These are phyloP conservation scores for Pleoardoris graminearum DNA, from an alignment of 2,329 filamentous ascomycete species.

Conservation along the genomic window DNA sequence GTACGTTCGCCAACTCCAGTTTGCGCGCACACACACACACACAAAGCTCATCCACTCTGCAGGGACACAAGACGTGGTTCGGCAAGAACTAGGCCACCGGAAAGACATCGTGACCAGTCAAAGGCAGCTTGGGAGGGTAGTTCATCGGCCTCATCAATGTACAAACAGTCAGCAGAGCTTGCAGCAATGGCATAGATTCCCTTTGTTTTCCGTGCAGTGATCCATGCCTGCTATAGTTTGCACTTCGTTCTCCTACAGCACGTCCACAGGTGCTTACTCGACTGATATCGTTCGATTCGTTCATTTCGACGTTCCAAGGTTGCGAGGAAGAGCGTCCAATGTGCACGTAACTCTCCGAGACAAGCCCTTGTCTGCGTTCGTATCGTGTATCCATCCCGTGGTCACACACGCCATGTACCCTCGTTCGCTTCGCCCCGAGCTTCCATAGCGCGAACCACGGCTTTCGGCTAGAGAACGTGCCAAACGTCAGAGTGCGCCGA, in stretches of 20 bases:
- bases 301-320: too few species aligned
- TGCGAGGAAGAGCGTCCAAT: too few species aligned
- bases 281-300: too few species aligned
- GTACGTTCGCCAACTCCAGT: conserved; percentile 35
- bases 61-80: conserved; percentile 78
- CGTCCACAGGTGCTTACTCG: too few species aligned
- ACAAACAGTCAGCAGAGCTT: conserved; percentile 38
- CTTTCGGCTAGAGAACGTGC: not conserved
- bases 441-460: not conserved
- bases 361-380: too few species aligned
- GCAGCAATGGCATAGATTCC: conserved; percentile 13
- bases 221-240: too few species aligned
- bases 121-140: conserved; percentile 18
- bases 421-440: too few species aligned
- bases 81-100: conserved; percentile 39
- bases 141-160: conserved; percentile 31
- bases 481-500: conserved; percentile 30
- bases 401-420: too few species aligned
- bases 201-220: not conserved
- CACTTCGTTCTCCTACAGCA: too few species aligned
- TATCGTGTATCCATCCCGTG: too few species aligned
- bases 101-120: not conserved
- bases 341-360: too few species aligned
- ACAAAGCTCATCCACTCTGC: conserved; percentile 5
- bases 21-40: not conserved